These are phyloP conservation scores for Amylostereum areolatum DNA, from an alignment of 1,284 basidiomycete species.

Conservation along the genomic window DNA sequence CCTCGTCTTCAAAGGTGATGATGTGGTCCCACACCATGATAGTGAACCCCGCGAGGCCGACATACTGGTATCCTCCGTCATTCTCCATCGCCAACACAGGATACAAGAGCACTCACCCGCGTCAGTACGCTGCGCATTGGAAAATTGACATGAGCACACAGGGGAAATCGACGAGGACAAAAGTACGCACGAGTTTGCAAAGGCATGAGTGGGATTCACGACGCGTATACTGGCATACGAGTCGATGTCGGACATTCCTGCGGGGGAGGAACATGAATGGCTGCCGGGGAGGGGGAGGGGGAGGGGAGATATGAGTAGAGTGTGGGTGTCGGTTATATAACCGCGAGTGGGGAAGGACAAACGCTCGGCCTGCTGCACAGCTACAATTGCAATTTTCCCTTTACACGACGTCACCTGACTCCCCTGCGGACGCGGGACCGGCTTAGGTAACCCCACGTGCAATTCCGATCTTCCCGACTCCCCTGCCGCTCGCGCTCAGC, in stretches of 20 bases:
- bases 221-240: no score
- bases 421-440: no score
- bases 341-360: no score
- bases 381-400: no score
- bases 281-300: not conserved
- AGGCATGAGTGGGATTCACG: no score
- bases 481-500: no score
- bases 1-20: slow-evolving; percentile 42
- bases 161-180: not conserved
- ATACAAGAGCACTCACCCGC: slow-evolving; percentile 1
- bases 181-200: slow-evolving; percentile 3
- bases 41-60: slow-evolving; percentile 42
- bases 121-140: not conserved
- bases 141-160: not conserved
- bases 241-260: not conserved
- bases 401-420: no score
- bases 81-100: no score
- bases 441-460: no score
- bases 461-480: no score
- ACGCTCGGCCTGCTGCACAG: no score
- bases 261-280: not conserved
- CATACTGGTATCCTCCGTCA: slow-evolving; percentile 26
- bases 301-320: not conserved
- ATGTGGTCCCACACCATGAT: slow-evolving; percentile 45
- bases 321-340: no score